Conservation (phyloP, 805 yeast species). For the Barnettozyma sp. region DNA sequence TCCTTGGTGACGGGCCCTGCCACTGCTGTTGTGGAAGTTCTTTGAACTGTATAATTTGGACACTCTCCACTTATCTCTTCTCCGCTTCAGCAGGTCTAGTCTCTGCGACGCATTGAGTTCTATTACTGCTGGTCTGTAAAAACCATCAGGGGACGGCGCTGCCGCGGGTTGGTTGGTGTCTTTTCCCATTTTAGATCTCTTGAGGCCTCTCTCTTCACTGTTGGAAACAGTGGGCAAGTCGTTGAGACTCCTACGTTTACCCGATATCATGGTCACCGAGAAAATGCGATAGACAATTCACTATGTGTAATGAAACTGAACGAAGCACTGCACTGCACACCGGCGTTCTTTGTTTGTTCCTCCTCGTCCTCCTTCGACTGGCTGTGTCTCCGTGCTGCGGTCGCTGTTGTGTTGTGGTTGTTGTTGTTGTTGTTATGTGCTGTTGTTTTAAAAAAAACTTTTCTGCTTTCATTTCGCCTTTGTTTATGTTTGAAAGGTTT, state of each 20-base stretch:
- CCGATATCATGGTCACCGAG: too few relatives aligned
- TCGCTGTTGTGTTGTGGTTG: background rate
- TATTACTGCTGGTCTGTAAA: constrained; percentile 31
- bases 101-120: constrained; percentile 23
- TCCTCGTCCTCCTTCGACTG: too few relatives aligned
- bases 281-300: too few relatives aligned
- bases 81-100: constrained; percentile 19
- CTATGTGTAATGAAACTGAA: too few relatives aligned
- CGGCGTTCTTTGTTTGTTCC: background rate
- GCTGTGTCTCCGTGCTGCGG: too few relatives aligned
- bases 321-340: too few relatives aligned
- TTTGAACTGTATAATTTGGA: constrained; percentile 20
- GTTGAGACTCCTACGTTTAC: background rate
- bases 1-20: too few relatives aligned
- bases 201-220: background rate
- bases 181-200: background rate
- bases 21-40: constrained; percentile 9
- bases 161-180: too few relatives aligned
- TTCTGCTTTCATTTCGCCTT: too few relatives aligned
- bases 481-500: background rate
- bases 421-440: background rate
- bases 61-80: constrained; percentile 25
- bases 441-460: background rate
- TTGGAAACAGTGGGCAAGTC: background rate
- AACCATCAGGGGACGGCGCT: too few relatives aligned